phyloP scores from a whole-genome alignment of 805 yeast species.

The Candida alai region DNA sequence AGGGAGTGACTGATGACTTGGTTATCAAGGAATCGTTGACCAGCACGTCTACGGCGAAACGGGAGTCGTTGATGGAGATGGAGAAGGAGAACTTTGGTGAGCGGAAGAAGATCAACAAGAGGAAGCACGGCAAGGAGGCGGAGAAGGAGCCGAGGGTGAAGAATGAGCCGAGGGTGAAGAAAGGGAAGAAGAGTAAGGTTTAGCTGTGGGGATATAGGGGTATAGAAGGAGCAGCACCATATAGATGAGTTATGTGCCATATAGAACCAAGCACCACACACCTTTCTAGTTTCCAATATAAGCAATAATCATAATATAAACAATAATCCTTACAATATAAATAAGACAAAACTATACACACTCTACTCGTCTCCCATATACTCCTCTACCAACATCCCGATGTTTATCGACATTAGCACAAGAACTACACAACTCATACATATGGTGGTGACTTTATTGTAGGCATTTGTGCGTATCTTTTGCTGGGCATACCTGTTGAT shows the following conservation, averaged over 20 bases:
- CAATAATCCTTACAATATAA: not conserved
- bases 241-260: too few species aligned
- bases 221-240: too few species aligned
- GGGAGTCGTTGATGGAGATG: conserved; percentile 92
- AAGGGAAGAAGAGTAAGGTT: conserved; percentile 4
- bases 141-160: too few species aligned
- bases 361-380: conserved; percentile 9
- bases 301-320: conserved; percentile 1
- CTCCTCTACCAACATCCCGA: conserved; percentile 23
- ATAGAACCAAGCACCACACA: too few species aligned
- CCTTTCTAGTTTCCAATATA: too few species aligned
- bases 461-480: conserved; percentile 36
- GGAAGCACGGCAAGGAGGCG: conserved; percentile 22
- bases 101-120: conserved; percentile 48
- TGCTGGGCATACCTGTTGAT: conserved; percentile 41
- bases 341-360: not conserved
- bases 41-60: conserved; percentile 72
- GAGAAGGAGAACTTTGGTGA: conserved; percentile 88
- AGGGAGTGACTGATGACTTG: conserved; percentile 66
- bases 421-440: conserved; percentile 31
- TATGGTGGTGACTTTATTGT: conserved; percentile 17
- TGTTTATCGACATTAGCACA: conserved; percentile 32
- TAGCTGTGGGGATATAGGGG: too few species aligned
- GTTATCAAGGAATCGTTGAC: conserved; percentile 72
- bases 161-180: conserved; percentile 11